phyloP scores from a whole-genome alignment of 2,329 filamentous ascomycete species.

The Plenodomus biglobosus region DNA sequence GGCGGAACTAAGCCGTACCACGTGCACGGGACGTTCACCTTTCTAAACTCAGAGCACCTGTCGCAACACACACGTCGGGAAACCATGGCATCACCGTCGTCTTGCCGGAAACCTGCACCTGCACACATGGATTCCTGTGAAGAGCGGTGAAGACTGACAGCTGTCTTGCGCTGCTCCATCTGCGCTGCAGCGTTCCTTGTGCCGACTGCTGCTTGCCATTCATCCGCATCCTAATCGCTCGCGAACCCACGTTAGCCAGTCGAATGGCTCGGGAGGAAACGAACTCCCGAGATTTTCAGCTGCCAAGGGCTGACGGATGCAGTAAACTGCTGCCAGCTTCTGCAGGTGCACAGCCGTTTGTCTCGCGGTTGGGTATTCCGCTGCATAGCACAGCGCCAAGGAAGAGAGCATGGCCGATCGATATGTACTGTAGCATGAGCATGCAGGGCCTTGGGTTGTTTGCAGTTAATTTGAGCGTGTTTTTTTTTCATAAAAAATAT shows the following conservation, averaged over 20 bases:
- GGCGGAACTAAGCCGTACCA: slow-evolving; percentile 10
- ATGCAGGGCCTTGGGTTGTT: too few relatives aligned
- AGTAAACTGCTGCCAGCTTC: background rate
- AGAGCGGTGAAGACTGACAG: background rate
- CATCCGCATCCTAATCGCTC: background rate
- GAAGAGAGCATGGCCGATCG: background rate
- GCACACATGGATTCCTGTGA: too few relatives aligned
- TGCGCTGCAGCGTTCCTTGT: background rate
- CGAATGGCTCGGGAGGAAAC: background rate
- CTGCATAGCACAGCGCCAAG: too few relatives aligned
- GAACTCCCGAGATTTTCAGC: background rate
- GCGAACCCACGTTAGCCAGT: background rate
- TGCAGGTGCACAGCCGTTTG: slow-evolving; percentile 9
- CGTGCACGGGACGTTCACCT: slow-evolving; percentile 13
- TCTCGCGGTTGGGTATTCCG: background rate
- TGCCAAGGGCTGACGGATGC: background rate
- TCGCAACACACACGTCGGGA: too few relatives aligned
- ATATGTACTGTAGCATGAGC: background rate
- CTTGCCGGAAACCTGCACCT: too few relatives aligned
- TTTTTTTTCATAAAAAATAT: too few relatives aligned
- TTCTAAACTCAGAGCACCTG: too few relatives aligned
- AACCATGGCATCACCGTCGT: too few relatives aligned
- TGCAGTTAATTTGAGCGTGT: too few relatives aligned
- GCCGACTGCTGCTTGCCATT: background rate
- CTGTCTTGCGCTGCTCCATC: background rate